These are phyloP conservation scores for Stachybotrys echinatus DNA, from an alignment of 2,329 filamentous ascomycete species.

Conservation along the genomic window DNA sequence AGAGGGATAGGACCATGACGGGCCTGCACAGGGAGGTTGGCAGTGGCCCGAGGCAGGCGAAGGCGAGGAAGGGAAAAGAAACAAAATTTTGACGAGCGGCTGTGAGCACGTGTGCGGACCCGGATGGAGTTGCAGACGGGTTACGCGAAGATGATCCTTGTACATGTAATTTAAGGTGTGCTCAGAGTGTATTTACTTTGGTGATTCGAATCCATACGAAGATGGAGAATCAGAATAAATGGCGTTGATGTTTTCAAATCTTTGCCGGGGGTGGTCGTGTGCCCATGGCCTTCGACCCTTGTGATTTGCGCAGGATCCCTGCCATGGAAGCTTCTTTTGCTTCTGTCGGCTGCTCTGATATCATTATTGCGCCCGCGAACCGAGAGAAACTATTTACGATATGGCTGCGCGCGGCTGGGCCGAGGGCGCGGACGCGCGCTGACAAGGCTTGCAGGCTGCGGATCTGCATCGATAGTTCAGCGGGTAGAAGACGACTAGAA, in stretches of 20 bases:
- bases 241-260: background rate
- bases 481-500: slow-evolving; percentile 1
- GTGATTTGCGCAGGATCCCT: background rate
- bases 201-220: background rate
- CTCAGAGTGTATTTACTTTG: background rate
- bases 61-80: background rate
- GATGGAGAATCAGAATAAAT: background rate
- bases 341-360: background rate
- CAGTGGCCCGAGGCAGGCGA: too few species aligned
- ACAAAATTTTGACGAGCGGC: background rate
- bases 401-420: background rate
- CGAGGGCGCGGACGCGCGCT: slow-evolving; percentile 1
- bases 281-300: too few species aligned
- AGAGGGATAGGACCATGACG: background rate
- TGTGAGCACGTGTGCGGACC: background rate
- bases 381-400: background rate
- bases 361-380: background rate
- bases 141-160: background rate
- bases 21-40: too few species aligned
- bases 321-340: background rate
- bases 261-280: background rate
- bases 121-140: background rate
- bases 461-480: background rate
- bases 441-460: background rate
- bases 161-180: background rate